Conservation (phyloP, 2,329 filamentous ascomycete genomes). For the Fusarium proliferatum region DNA sequence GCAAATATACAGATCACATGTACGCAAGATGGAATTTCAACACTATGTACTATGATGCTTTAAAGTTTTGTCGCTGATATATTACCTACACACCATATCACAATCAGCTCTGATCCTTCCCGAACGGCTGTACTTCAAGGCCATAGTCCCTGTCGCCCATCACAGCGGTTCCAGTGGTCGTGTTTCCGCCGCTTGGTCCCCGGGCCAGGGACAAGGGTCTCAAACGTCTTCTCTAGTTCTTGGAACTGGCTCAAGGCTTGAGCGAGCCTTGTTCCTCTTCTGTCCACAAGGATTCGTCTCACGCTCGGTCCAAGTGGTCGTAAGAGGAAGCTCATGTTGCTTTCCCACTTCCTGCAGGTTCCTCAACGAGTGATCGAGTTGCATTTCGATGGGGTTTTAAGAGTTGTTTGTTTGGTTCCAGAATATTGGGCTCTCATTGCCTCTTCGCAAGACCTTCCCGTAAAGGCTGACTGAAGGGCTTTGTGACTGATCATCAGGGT, state of each 20-base stretch:
- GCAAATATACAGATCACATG: neutral
- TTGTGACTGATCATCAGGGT: constrained; percentile 13
- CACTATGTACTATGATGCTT: neutral
- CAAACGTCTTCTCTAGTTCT: neutral
- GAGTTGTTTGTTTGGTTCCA: constrained; percentile 19
- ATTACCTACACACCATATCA: neutral
- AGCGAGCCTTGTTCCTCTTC: constrained; percentile 2
- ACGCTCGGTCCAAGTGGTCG: constrained; percentile 17
- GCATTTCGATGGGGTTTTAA: neutral
- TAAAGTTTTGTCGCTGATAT: constrained; percentile 18
- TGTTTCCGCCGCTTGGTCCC: neutral
- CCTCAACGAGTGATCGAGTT: constrained; percentile 3
- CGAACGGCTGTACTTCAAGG: neutral
- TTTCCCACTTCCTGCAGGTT: constrained; percentile 13
- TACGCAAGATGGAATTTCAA: neutral
- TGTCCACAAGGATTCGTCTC: constrained; percentile 16
- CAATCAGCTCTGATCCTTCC: constrained; percentile 20
- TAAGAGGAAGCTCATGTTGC: constrained; percentile 36
- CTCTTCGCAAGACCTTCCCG: constrained; percentile 21
- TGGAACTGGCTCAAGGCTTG: constrained; percentile 9
- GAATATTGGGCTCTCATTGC: constrained; percentile 17
- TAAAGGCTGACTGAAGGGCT: constrained; percentile 9
- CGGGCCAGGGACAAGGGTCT: constrained; percentile 16
- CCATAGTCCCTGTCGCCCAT: constrained; percentile 21
- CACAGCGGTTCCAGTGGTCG: constrained; percentile 23